phyloP scores from a whole-genome alignment of 768 basidiomycete species.

The Psilocybe tampanensis region DNA sequence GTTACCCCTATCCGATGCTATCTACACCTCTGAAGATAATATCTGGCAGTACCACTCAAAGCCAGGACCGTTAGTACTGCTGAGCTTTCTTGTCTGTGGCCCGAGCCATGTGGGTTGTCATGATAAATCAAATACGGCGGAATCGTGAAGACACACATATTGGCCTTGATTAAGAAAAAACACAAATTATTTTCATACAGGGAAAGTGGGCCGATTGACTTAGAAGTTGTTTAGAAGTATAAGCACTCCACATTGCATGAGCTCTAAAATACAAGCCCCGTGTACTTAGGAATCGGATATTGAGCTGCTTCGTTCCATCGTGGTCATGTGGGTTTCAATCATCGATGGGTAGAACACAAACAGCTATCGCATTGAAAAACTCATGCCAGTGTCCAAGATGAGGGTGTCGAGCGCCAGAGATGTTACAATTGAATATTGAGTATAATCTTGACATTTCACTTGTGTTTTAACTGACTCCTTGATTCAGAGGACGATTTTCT shows the following conservation, averaged over 20 bases:
- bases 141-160: neutral
- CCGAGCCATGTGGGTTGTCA: too few relatives aligned
- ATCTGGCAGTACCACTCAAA: too few relatives aligned
- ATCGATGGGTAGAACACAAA: too few relatives aligned
- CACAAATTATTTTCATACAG: neutral
- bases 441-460: too few relatives aligned
- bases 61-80: too few relatives aligned
- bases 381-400: too few relatives aligned
- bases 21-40: neutral
- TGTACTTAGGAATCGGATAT: neutral
- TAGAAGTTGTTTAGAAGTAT: neutral
- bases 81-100: too few relatives aligned
- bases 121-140: neutral
- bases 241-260: neutral
- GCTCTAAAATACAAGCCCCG: slow-evolving; percentile 2
- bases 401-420: too few relatives aligned
- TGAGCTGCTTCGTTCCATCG: neutral
- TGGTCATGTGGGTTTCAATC: slow-evolving; percentile 1
- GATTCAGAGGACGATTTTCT: too few relatives aligned
- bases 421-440: too few relatives aligned
- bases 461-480: too few relatives aligned
- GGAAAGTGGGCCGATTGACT: neutral
- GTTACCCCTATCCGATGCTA: neutral
- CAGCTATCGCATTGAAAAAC: too few relatives aligned
- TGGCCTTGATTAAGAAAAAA: neutral